These are phyloP conservation scores for Mytilinidion resinicola DNA, from an alignment of 495 filamentous ascomycete species.

Conservation along the genomic window DNA sequence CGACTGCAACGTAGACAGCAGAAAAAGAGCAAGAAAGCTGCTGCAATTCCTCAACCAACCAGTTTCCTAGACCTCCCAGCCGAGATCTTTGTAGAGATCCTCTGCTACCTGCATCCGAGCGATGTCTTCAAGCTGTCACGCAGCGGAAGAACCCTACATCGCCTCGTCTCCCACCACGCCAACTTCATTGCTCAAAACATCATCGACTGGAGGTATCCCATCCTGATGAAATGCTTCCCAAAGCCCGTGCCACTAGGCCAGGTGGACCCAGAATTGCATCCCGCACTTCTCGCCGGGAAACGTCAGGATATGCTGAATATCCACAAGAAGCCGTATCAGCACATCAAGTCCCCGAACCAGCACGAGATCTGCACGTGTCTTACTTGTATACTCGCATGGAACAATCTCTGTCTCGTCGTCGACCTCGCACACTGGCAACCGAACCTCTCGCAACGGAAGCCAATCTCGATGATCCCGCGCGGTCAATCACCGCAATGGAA, in stretches of 20 bases:
- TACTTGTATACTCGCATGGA: slow-evolving; percentile 49
- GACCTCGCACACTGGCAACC: slow-evolving; percentile 52
- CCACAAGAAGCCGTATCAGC: slow-evolving; percentile 44
- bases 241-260: slow-evolving; percentile 40
- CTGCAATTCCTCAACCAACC: neutral
- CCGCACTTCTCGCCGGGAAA: slow-evolving; percentile 34
- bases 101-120: slow-evolving; percentile 41
- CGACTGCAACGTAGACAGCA: slow-evolving; percentile 31
- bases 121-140: slow-evolving; percentile 42
- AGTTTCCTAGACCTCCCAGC: slow-evolving; percentile 41
- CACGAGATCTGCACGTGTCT: slow-evolving; percentile 46
- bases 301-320: slow-evolving; percentile 36
- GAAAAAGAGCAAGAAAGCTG: slow-evolving; percentile 32
- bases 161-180: slow-evolving; percentile 41
- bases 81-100: slow-evolving; percentile 44
- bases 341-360: slow-evolving; percentile 40
- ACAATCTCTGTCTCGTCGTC: slow-evolving; percentile 44
- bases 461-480: slow-evolving; percentile 45
- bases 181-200: slow-evolving; percentile 36
- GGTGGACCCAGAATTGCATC: slow-evolving; percentile 36
- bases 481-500: slow-evolving; percentile 46
- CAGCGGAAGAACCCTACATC: slow-evolving; percentile 34
- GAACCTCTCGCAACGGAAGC: slow-evolving; percentile 44
- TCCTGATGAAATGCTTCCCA: slow-evolving; percentile 44
- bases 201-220: slow-evolving; percentile 40